Evolutionary conservation across 2,329 filamentous ascomycete species (phyloP).

Genomic region (Incumbomyces lentus): DNA sequence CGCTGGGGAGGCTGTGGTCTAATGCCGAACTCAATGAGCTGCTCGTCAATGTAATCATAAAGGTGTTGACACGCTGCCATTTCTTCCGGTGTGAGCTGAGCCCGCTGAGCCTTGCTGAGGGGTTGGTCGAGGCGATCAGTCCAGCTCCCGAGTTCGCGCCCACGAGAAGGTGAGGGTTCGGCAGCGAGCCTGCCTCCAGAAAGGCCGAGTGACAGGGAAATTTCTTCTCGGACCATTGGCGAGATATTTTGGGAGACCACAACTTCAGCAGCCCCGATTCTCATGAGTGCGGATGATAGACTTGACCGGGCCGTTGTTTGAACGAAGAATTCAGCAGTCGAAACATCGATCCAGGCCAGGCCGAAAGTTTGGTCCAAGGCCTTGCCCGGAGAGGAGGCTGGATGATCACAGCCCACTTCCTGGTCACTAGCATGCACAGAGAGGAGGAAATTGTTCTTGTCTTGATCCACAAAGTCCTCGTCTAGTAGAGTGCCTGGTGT

Average conservation of each 20-base stretch:
- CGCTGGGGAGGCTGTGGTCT: constrained; percentile 74
- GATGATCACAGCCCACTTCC: constrained; percentile 12
- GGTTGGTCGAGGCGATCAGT: constrained; percentile 64
- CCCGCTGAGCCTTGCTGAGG: constrained; percentile 43
- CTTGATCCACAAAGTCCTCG: constrained; percentile 93
- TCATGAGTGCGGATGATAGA: constrained; percentile 69
- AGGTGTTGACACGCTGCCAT: constrained; percentile 66
- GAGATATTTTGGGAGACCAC: constrained; percentile 60
- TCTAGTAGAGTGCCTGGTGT: constrained; percentile 94
- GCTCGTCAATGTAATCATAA: constrained; percentile 72
- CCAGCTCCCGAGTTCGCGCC: constrained; percentile 48
- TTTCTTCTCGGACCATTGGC: constrained; percentile 46
- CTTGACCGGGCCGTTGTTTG: constrained; percentile 61
- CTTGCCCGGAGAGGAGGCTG: constrained; percentile 24
- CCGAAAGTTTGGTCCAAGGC: constrained; percentile 47
- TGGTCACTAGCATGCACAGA: constrained; percentile 53
- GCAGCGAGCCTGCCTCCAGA: constrained; percentile 64
- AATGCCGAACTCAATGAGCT: constrained; percentile 66
- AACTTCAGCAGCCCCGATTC: constrained; percentile 75
- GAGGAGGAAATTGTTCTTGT: constrained; percentile 85
- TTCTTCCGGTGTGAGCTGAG: constrained; percentile 57
- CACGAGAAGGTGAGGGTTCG: constrained; percentile 28
- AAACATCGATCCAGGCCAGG: constrained; percentile 87
- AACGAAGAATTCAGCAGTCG: constrained; percentile 88
- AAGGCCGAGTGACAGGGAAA: constrained; percentile 61